Evolutionary conservation across 202 grass and related monocot genomes (phyloP), one percentile per base, ranked within the genome.

Genomic region (Digitaria exilis): DNA sequence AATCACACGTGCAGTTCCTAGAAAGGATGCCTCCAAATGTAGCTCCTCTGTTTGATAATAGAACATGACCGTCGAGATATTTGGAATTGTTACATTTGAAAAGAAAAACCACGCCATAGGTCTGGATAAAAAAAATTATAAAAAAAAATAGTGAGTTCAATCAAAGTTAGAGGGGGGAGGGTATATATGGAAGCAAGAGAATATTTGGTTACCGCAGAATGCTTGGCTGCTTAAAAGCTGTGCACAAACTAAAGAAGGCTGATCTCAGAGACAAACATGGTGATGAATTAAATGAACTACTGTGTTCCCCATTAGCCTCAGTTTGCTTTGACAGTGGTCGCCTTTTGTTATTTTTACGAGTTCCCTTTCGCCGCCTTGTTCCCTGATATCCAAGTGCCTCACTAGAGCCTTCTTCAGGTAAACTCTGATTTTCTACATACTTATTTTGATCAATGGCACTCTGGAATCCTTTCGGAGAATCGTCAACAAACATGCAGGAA

Each of bases 41-140:
- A 92, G 61, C 58, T 88, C 79, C 89, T 94, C 89, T 41, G 87
- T 90, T 87, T 94, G 92, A 80, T 92, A 94, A 85, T 92, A 94
- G 92, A 94, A 94, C 92, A 94, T 92, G 60, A 88, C 84, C 69
- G 89, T 90, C 34, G 92, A 94, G 75, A 94, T 91, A 84, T 86
- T 94, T 88, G 92, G 92, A 86, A 92, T 71, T 86, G 82, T 82
- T 81, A 85, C 73, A 30, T 92, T 89, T 59, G 89, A 90, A 80
- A 94, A 86, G 85, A 94, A 94, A 90, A 94, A 94, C 92, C 92
- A 94, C 69, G 85, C 82, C 89, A 94, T 94, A 65, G 89, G 89
- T 60, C 92, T 94, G 79, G 39, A 82, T 37, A 56, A 39, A 29
- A 80, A 56, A 34, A 35, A 22, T n/a, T n/a, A n/a, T n/a, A 43